Conservation (phyloP, 2,329 filamentous ascomycete genomes). For the Ascochyta rabiei region DNA sequence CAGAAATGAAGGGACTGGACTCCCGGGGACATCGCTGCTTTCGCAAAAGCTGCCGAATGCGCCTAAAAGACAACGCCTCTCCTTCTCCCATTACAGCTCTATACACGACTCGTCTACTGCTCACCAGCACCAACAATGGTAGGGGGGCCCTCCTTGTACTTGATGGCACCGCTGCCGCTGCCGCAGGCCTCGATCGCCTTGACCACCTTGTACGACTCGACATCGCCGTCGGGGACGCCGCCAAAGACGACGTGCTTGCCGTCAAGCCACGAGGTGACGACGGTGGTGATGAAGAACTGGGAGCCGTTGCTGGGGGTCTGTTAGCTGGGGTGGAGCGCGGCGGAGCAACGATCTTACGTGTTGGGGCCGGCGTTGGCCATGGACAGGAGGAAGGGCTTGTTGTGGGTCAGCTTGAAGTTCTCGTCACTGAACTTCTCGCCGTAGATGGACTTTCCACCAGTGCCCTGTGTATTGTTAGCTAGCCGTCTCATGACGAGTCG, state of each 20-base stretch:
- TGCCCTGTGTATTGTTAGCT: constrained; percentile 65
- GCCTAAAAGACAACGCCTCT: constrained; percentile 10
- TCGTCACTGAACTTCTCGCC: constrained; percentile 93
- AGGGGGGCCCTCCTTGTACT: constrained; percentile 57
- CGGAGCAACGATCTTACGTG: constrained; percentile 63
- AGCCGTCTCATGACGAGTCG: neutral
- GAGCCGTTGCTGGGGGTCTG: constrained; percentile 65
- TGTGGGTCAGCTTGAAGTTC: constrained; percentile 83
- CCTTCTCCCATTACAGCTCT: constrained; percentile 14
- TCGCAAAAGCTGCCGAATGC: constrained; percentile 16
- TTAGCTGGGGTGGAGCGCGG: constrained; percentile 16
- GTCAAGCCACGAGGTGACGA: constrained; percentile 72
- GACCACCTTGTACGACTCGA: constrained; percentile 60
- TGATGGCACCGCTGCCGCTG: constrained; percentile 59
- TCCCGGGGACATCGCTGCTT: constrained; percentile 8
- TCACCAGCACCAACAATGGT: constrained; percentile 60
- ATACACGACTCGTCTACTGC: constrained; percentile 43
- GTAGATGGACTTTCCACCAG: constrained; percentile 92
- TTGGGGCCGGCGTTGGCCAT: constrained; percentile 97
- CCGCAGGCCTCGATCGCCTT: constrained; percentile 66
- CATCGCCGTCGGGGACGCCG: constrained; percentile 65
- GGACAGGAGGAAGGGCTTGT: constrained; percentile 77
- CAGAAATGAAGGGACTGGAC: constrained; percentile 16
- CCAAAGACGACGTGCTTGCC: constrained; percentile 86
- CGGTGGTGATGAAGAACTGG: constrained; percentile 76